Conservation (phyloP, 768 basidiomycete species). For the Leccinum rimulosum region DNA sequence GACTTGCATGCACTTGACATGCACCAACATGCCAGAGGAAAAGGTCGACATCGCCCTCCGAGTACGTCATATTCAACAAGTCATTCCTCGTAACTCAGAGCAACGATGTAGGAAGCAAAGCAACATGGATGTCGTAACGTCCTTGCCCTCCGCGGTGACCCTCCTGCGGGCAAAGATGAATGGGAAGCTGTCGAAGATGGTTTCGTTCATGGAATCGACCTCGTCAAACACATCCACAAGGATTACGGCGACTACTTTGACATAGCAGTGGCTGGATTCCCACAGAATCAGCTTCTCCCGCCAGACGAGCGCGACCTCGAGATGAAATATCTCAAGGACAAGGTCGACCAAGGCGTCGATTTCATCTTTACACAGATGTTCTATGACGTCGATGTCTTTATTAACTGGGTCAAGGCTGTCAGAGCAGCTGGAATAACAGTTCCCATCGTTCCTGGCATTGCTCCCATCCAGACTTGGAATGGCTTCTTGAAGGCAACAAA, state of each 20-base stretch:
- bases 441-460: constrained; percentile 91
- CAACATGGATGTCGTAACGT: constrained; percentile 87
- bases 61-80: constrained; percentile 47
- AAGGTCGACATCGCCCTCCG: constrained; percentile 90
- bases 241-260: constrained; percentile 92
- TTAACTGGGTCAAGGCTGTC: constrained; percentile 83
- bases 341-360: constrained; percentile 84
- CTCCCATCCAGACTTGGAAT: constrained; percentile 95
- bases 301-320: constrained; percentile 74
- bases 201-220: constrained; percentile 88
- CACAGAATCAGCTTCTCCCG: constrained; percentile 73
- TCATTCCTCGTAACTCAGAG: constrained; percentile 3
- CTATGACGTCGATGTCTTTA: constrained; percentile 90
- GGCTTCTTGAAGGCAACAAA: constrained; percentile 84
- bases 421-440: constrained; percentile 84
- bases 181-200: constrained; percentile 94
- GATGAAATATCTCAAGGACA: constrained; percentile 84
- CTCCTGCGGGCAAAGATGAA: constrained; percentile 81
- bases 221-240: constrained; percentile 82
- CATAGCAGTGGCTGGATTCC: constrained; percentile 92
- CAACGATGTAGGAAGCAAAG: constrained; percentile 75
- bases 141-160: constrained; percentile 90
- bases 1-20: constrained; percentile 98
- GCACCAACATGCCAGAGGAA: constrained; percentile 96
- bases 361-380: constrained; percentile 99